Base-by-base conservation (phyloP, 768 basidiomycete species). In the Leucogyrophana mollusca region DNA sequence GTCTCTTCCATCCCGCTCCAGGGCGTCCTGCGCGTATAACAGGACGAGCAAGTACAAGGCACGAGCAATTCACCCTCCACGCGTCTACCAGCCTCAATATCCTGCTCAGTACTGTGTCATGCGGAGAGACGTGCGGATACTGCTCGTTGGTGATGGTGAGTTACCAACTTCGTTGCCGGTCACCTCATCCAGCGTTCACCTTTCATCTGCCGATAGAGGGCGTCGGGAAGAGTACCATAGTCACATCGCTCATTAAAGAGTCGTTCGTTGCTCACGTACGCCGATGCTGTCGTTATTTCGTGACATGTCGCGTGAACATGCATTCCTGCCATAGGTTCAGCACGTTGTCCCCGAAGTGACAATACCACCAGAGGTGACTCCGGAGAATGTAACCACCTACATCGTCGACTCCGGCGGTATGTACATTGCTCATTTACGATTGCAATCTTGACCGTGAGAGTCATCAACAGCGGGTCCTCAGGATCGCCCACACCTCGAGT, bases 201-300 rank as follows among this genome's bases (percentile, higher is more conserved):
- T n/a, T 4, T 14, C 42, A 7, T 18, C 3, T 41, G 10, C 42
- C 53, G 42, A 51, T 35, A 30, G 94, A 95, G 76, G 91, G 90
- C 54, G 95, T 97, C 57, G 95, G 95, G 54, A 99, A 99, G 76
- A 94, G 92, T 66, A 94, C 93, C 37, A 94, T 98, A 62, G 84
- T 98, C 63, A 96, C 93, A 16, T 93, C 93, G 27, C 78, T 97
- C 62, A 97, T 99, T 70, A 97, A 97, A 66, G 92, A 95, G 66
- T 85, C 89, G 24, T 96, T 87, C 64, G 89, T 97, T 42, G 73
- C 88, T 33, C 89, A 94, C 70, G 94, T 94, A 67, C 53, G 77
- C 62, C 35, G 34, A 17, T 38, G 16, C 34, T 24, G 1, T 37
- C 4, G 5, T n/a, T 43, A 32, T 37, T 40, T 40, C 37, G 20